These are phyloP conservation scores for Leishmania lainsoni DNA, from an alignment of 208 protist species.

Conservation along the genomic window DNA sequence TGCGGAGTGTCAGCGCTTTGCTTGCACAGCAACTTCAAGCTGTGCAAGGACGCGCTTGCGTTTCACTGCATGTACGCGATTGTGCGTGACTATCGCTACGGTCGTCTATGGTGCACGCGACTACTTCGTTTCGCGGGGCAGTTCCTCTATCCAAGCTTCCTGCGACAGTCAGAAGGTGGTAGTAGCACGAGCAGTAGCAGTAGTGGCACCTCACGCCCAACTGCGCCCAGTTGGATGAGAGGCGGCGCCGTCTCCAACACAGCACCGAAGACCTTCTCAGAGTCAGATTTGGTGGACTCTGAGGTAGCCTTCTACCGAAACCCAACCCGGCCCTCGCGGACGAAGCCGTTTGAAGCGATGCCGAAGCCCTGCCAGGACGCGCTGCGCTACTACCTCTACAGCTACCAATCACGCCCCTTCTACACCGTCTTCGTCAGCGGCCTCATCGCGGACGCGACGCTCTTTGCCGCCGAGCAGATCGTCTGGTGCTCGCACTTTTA, in stretches of 20 bases:
- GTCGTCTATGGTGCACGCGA: constrained; percentile 51
- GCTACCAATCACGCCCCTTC: constrained; percentile 41
- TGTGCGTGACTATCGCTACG: constrained; percentile 69
- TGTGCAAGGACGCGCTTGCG: constrained; percentile 57
- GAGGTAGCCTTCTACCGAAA: constrained; percentile 15
- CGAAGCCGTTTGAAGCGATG: constrained; percentile 31
- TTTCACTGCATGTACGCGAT: constrained; percentile 55
- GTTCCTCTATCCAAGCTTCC: constrained; percentile 36
- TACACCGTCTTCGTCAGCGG: constrained; percentile 45
- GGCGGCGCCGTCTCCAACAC: not conserved
- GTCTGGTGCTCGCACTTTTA: constrained; percentile 40
- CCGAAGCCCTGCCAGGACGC: constrained; percentile 38
- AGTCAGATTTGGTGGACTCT: not conserved
- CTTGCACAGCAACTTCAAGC: constrained; percentile 22
- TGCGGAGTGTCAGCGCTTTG: constrained; percentile 49
- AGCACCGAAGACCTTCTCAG: not conserved
- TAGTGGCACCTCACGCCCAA: not conserved
- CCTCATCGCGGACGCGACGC: constrained; percentile 51
- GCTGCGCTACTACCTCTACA: constrained; percentile 51
- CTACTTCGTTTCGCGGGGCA: constrained; percentile 26
- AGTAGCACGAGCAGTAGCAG: not conserved
- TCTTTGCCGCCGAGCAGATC: constrained; percentile 41
- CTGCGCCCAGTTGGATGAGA: not conserved
- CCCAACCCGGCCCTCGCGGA: constrained; percentile 21
- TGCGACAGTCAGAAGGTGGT: constrained; percentile 20